These are phyloP conservation scores for Cryptosporidium canis DNA, from an alignment of 169 alveolate genomes.

Conservation along the genomic window DNA sequence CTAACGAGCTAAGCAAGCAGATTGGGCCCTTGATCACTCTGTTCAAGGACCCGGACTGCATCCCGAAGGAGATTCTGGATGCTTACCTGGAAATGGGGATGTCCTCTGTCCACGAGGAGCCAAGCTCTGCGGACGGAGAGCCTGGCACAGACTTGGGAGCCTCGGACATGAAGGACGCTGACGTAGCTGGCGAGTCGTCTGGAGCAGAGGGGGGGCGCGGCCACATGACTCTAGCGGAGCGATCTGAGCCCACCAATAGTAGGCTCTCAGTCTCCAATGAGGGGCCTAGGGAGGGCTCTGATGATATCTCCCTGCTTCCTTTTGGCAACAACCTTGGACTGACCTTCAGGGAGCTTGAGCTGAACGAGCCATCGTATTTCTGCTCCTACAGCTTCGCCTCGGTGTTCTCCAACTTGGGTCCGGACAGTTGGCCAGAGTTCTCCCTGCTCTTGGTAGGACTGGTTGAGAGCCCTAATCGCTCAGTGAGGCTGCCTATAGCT, in stretches of 20 bases:
- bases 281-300: not conserved
- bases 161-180: not conserved
- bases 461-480: not conserved
- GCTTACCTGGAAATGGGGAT: slow-evolving; percentile 12
- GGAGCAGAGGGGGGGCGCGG: not conserved
- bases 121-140: too few species aligned
- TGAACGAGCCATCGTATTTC: slow-evolving; percentile 28
- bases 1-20: slow-evolving; percentile 6
- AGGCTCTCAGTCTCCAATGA: not conserved
- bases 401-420: slow-evolving; percentile 37
- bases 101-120: not conserved
- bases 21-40: slow-evolving; percentile 62
- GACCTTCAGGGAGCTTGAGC: slow-evolving; percentile 26
- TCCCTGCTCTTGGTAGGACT: slow-evolving; percentile 4
- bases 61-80: slow-evolving; percentile 37
- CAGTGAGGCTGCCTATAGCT: slow-evolving; percentile 58
- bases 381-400: slow-evolving; percentile 64
- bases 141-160: too few species aligned
- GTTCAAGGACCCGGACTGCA: slow-evolving; percentile 22
- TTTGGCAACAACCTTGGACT: slow-evolving; percentile 40
- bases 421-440: slow-evolving; percentile 31
- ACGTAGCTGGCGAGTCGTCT: not conserved
- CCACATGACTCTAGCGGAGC: not conserved
- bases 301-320: slow-evolving; percentile 43
- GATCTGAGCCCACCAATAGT: not conserved